Evolutionary conservation across 2,329 filamentous ascomycete genomes (phyloP).

Genomic region (Aspergillus unguis): DNA sequence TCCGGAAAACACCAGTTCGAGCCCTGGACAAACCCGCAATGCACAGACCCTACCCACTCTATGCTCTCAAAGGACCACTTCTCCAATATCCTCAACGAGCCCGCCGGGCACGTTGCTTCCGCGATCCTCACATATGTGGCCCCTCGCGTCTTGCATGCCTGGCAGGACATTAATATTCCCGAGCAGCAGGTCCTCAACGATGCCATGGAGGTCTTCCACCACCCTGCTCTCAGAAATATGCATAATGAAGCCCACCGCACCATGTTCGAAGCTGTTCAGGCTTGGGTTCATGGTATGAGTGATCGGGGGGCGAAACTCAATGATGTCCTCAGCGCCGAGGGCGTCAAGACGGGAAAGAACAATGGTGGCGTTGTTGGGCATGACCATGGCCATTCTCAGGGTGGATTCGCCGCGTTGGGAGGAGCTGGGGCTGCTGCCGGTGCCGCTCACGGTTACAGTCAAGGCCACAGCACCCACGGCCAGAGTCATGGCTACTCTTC

Average conservation of each 20-base stretch:
- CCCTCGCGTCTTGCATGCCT: slow-evolving; percentile 84
- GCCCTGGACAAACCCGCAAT: slow-evolving; percentile 72
- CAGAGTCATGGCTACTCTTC: slow-evolving; percentile 18
- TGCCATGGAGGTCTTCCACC: slow-evolving; percentile 80
- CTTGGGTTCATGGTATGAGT: slow-evolving; percentile 70
- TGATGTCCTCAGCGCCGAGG: slow-evolving; percentile 73
- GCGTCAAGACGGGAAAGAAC: slow-evolving; percentile 79
- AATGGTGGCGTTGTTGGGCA: slow-evolving; percentile 30
- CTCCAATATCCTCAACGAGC: slow-evolving; percentile 72
- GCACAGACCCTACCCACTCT: slow-evolving; percentile 76
- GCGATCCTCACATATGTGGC: slow-evolving; percentile 82
- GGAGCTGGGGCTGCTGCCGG: slow-evolving; percentile 22
- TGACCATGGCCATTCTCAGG: slow-evolving; percentile 28
- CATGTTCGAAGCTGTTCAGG: slow-evolving; percentile 84
- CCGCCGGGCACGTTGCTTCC: slow-evolving; percentile 69
- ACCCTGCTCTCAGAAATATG: slow-evolving; percentile 76
- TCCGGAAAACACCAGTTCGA: slow-evolving; percentile 73
- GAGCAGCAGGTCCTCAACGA: slow-evolving; percentile 82
- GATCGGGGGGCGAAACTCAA: slow-evolving; percentile 67
- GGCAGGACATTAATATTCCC: slow-evolving; percentile 80
- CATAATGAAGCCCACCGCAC: slow-evolving; percentile 73
- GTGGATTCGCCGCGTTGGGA: slow-evolving; percentile 22
- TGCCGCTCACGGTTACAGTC: slow-evolving; percentile 17
- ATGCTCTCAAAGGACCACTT: slow-evolving; percentile 84
- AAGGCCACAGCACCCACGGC: slow-evolving; percentile 26